Conservation (phyloP, 345 rosid genomes). For the Atalantia buxifolia region DNA sequence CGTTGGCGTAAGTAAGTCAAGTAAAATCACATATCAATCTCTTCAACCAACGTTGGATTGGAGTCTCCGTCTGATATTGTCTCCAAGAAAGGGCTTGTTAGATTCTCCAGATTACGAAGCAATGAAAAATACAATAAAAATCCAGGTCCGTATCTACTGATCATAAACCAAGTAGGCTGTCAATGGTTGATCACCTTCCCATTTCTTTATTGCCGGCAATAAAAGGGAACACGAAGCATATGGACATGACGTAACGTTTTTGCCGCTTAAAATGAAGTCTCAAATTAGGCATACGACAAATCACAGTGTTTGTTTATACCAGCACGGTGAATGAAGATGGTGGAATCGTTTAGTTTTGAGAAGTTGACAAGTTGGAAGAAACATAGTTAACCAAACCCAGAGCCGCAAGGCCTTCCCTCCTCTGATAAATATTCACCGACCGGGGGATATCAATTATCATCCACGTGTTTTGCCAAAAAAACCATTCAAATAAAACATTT, state of each 20-base stretch:
- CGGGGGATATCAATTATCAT: neutral
- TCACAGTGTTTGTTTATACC: neutral
- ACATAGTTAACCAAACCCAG: neutral
- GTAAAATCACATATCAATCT: too few species aligned
- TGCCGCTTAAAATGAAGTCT: too few species aligned
- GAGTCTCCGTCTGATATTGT: too few species aligned
- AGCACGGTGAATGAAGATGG: neutral
- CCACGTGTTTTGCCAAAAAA: neutral
- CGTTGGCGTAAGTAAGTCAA: too few species aligned
- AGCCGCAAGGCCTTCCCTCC: neutral
- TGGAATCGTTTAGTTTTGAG: neutral
- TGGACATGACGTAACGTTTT: neutral
- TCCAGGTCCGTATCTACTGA: neutral
- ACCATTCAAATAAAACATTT: neutral
- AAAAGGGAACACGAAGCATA: neutral
- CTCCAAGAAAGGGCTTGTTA: neutral
- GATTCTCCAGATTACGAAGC: neutral
- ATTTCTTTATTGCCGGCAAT: neutral
- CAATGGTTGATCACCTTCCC: neutral
- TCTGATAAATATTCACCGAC: constrained; percentile 1
- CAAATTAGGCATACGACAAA: neutral
- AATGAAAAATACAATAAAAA: neutral
- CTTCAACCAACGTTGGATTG: too few species aligned
- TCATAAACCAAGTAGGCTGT: neutral
- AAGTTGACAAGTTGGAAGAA: neutral